Evolutionary conservation across 805 yeast species (phyloP), one percentile per base, ranked within the genome.

Genomic region (Starmerella apicola): DNA sequence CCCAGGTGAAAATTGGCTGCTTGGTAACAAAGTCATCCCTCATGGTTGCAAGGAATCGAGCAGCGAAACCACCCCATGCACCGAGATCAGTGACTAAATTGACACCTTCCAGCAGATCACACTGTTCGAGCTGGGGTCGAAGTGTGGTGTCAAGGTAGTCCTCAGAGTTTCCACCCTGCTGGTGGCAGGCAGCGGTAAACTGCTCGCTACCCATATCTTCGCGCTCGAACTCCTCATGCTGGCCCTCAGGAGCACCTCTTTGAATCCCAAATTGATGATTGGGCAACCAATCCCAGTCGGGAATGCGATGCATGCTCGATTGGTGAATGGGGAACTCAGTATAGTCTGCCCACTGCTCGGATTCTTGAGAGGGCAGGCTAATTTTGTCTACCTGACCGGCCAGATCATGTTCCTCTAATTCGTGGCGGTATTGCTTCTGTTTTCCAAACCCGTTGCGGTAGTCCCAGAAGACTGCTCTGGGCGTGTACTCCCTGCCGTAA

Each of bases 381-480:
- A 7, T 13, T 6, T 12, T 7, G 7, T 13, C 15, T 8, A 27
- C 7, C 30, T 27, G 8, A 13, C 17, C 7, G 17, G 17, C 30
- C 27, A 24, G 27, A 13, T 32, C 15, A 6, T 6, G 8, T 32
- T 32, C 34, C 13, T 7, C 13, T 6, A 7, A 7, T 6, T 12
- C 34, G 22, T 15, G 17, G 10, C 15, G 30, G 32, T 24, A 46
- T n/a, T 25, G 41, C 23, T 31, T 24, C 38, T 32, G 20, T 3
- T 16, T 19, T n/a, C 96, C 95, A 52, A 68, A 71, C 0, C 95
- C 95, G 36, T 80, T 78, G 17, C 68, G 63, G 34, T 76, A 69
- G 46, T 91, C 97, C 78, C 86, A 83, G n/a, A 84, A 51, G 26
- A 84, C 51, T 0, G 81, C 73, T 40, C 97, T 62, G 1, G 98